A percentile compares a stretch with the other conserved stretches of the same genome.
phyloP scores from a whole-genome alignment of 345 rosid species.

The Camelina neglecta region DNA sequence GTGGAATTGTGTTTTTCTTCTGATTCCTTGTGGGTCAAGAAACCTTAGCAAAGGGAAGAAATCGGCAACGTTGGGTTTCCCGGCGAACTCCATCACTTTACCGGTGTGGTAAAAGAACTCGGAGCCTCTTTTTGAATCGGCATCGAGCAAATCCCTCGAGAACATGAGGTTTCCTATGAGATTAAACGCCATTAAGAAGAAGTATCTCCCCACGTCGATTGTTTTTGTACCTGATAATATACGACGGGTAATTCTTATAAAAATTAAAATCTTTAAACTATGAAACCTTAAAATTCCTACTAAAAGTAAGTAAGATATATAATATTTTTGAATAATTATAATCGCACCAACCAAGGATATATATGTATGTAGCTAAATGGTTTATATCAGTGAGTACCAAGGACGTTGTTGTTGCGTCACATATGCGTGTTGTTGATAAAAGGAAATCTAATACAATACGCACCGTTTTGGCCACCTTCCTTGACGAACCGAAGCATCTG shows the following conservation, averaged over 20 bases:
- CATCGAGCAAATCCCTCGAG: slow-evolving; percentile 70
- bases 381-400: no score
- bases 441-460: neutral
- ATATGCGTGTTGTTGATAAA: neutral
- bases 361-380: no score
- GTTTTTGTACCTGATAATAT: slow-evolving; percentile 37
- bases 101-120: slow-evolving; percentile 67
- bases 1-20: slow-evolving; percentile 66
- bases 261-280: no score
- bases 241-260: no score
- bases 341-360: no score
- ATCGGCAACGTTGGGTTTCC: slow-evolving; percentile 79
- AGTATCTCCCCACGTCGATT: slow-evolving; percentile 63
- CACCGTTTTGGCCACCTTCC: slow-evolving; percentile 51
- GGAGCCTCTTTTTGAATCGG: slow-evolving; percentile 61
- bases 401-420: no score
- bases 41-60: slow-evolving; percentile 64
- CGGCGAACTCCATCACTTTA: slow-evolving; percentile 80
- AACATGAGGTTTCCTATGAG: slow-evolving; percentile 71
- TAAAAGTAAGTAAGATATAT: no score
- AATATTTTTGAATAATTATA: no score
- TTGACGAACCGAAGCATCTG: slow-evolving; percentile 56
- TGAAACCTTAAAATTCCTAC: no score
- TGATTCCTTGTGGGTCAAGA: slow-evolving; percentile 80
- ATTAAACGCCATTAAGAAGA: slow-evolving; percentile 76